Evolutionary conservation across 2,329 filamentous ascomycete species (phyloP), one percentile per base, ranked within the genome.

Genomic region (Pseudogymnoascus sp.): DNA sequence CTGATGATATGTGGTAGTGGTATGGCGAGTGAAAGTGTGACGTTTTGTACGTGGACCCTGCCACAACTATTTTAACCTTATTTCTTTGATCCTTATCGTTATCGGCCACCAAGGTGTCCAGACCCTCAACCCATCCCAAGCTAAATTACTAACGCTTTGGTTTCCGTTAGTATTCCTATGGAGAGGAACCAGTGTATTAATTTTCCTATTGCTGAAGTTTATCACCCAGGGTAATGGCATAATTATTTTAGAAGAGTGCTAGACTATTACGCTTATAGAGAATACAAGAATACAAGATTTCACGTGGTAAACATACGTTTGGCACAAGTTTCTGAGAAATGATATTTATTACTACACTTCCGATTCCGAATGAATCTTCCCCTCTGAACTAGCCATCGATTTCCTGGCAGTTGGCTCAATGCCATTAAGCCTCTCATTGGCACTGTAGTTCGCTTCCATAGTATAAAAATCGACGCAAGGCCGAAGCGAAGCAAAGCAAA

Each of bases 401-500:
- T 56, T n/a, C 28, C 50, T 14, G 50, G 28, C 50, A 33, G 25
- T 18, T 56, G 50, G 28, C 50, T 25, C 4, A 14, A 56, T 12
- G 28, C 50, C 28, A 56, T 56, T 56, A 56, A 18, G 28, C 50
- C 50, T 14, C 28, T 21, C 25, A 6, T 2, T 18, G 25, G 16
- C 50, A 18, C 25, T 7, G 25, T 56, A 56, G 50, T 33, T 35
- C 47, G 28, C 28, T 14, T 33, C 50, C 47, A 31, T 53, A 31
- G n/a, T 53, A 53, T 28, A 56, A 56, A 56, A 33, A 35, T 14
- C 50, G 50, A 33, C n/a, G 1, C 10, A 33, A 18, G n/a, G 50
- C 28, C 50, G 50, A 33, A 56, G 38, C 50, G 50, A 56, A 56
- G 23, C 37, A 63, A 63, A 59, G 38, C 35, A 40, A 63, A 63